Evolutionary conservation across 2,329 filamentous ascomycete species (phyloP).

Genomic region (Kalmusia sp.): DNA sequence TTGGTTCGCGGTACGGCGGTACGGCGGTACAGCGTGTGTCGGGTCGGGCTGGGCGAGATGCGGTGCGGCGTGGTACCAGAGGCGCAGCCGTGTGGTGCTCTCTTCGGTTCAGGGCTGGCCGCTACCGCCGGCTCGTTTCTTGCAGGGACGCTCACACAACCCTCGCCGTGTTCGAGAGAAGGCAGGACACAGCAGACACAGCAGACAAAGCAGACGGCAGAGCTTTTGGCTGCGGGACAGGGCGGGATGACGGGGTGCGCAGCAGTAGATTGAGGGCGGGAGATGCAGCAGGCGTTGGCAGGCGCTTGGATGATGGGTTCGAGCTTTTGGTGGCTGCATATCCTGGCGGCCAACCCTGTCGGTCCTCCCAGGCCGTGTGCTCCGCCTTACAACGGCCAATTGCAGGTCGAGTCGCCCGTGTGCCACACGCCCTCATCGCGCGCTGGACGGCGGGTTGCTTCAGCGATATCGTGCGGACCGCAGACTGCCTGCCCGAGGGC

Average conservation of each 20-base stretch:
- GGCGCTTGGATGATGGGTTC: slow-evolving; percentile 31
- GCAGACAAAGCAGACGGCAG: too few species aligned
- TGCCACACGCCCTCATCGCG: too few species aligned
- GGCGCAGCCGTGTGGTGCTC: too few species aligned
- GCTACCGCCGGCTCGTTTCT: too few species aligned
- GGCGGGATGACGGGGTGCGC: slow-evolving; percentile 20
- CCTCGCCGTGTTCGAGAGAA: too few species aligned
- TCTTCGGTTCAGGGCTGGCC: too few species aligned
- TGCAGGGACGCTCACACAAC: too few species aligned
- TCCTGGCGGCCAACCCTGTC: slow-evolving; percentile 16
- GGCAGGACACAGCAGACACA: background rate
- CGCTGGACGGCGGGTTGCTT: background rate
- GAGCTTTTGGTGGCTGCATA: slow-evolving; percentile 32
- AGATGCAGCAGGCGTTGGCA: slow-evolving; percentile 19
- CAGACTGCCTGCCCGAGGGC: background rate
- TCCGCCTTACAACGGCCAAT: slow-evolving; percentile 8
- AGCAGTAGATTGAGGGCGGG: slow-evolving; percentile 12
- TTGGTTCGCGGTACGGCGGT: background rate
- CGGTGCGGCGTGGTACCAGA: slow-evolving; percentile 7
- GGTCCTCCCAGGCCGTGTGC: slow-evolving; percentile 23
- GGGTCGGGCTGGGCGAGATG: slow-evolving; percentile 8
- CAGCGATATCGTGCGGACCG: background rate
- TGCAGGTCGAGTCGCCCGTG: slow-evolving; percentile 3
- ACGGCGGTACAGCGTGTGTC: background rate
- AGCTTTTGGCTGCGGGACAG: background rate